Evolutionary conservation across 306 rosid species (phyloP).

Genomic region (Luffa aegyptiaca): DNA sequence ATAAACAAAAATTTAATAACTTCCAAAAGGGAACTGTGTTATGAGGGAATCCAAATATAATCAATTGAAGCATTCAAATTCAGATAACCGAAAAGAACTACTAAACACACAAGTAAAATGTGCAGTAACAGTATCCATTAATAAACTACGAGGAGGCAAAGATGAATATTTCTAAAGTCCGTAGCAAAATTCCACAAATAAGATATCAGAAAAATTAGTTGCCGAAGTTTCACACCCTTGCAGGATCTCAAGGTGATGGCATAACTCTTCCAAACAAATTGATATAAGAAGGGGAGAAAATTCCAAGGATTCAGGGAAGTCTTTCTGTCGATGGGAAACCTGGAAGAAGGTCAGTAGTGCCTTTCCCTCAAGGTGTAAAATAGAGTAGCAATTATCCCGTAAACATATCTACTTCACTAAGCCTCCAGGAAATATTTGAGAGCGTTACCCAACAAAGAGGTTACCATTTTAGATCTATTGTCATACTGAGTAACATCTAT

Average conservation of each 20-base stretch:
- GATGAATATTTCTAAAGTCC: not conserved
- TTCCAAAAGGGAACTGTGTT: not conserved
- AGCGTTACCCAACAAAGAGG: not conserved
- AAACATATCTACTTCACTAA: not conserved
- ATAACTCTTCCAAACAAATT: not conserved
- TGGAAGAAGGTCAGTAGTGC: not conserved
- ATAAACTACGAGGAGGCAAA: not conserved
- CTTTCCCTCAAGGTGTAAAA: not conserved
- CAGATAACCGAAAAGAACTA: not conserved
- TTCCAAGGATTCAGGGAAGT: not conserved
- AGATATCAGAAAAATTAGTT: not conserved
- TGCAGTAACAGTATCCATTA: not conserved
- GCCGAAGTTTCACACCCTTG: not conserved
- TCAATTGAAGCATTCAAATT: not conserved
- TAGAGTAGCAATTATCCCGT: not conserved
- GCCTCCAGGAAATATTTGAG: not conserved
- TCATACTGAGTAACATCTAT: not conserved
- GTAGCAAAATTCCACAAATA: not conserved
- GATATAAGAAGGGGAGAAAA: not conserved
- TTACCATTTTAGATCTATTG: not conserved
- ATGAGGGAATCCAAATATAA: not conserved
- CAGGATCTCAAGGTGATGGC: not conserved
- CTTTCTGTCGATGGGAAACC: not conserved
- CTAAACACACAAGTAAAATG: not conserved
- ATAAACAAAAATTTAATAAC: not conserved